phyloP scores from a whole-genome alignment of 441 rosid genomes.

The Macaranga tanarius region DNA sequence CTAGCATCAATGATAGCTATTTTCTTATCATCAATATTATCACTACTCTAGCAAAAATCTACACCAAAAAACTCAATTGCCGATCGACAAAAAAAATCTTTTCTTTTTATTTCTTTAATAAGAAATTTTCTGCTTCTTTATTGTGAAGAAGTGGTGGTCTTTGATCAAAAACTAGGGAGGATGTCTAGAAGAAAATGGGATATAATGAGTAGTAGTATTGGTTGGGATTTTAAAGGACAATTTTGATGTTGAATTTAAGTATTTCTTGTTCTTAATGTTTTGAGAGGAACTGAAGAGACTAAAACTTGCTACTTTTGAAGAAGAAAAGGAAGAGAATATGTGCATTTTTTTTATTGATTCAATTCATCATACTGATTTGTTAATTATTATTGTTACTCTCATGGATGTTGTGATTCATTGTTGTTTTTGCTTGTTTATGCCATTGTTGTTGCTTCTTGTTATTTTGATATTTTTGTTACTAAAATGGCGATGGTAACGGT shows the following conservation, averaged over 20 bases:
- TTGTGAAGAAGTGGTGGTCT: slow-evolving; percentile 10
- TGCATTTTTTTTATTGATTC: slow-evolving; percentile 39
- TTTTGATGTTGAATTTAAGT: slow-evolving; percentile 28
- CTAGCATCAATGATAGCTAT: slow-evolving; percentile 56
- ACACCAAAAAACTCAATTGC: slow-evolving; percentile 46
- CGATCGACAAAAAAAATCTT: slow-evolving; percentile 54
- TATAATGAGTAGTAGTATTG: slow-evolving; percentile 8
- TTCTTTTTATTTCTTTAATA: background rate
- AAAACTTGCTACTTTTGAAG: slow-evolving; percentile 47
- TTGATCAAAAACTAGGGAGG: slow-evolving; percentile 39
- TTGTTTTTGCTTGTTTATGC: too few species aligned
- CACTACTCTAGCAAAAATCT: slow-evolving; percentile 33
- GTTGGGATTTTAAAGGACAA: slow-evolving; percentile 32
- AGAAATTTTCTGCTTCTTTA: background rate
- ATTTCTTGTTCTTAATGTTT: slow-evolving; percentile 26
- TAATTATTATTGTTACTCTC: too few species aligned
- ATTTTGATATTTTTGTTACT: too few species aligned
- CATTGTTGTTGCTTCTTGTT: too few species aligned
- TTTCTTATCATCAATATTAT: slow-evolving; percentile 14
- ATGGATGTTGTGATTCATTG: too few species aligned
- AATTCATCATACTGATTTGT: too few species aligned
- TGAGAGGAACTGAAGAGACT: slow-evolving; percentile 43
- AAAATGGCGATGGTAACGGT: too few species aligned
- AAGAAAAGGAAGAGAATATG: slow-evolving; percentile 40
- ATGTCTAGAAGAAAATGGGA: slow-evolving; percentile 36